A percentile compares a stretch with the other conserved stretches of the same genome.
Conservation (phyloP, 345 rosid species). For the Lagerstroemia speciosa region DNA sequence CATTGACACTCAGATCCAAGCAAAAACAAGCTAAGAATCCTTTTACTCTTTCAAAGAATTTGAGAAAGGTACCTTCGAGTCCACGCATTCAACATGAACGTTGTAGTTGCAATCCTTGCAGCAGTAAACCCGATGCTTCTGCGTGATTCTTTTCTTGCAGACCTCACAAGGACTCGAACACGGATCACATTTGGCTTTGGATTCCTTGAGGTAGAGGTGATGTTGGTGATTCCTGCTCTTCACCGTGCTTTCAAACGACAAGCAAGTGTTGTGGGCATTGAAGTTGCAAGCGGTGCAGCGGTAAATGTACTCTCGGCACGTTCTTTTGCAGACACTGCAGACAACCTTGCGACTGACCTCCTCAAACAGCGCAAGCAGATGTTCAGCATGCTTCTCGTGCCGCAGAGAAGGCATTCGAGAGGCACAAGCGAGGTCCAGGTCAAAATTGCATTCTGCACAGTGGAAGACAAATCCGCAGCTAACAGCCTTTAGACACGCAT, state of each 20-base stretch:
- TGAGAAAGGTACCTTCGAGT: not conserved
- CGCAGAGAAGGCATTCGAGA: not conserved
- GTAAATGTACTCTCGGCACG: slow-evolving; percentile 1
- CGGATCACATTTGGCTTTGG: not conserved
- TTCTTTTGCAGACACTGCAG: slow-evolving; percentile 1
- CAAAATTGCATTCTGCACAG: not conserved
- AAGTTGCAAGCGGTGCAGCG: slow-evolving; percentile 9
- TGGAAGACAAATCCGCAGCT: not conserved
- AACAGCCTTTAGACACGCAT: slow-evolving; percentile 3
- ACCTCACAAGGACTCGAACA: not conserved
- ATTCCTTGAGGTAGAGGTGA: slow-evolving; percentile 6
- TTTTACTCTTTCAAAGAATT: not conserved
- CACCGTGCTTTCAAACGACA: not conserved
- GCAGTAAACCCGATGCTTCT: slow-evolving; percentile 7
- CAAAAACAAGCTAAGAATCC: not conserved
- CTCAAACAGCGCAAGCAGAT: slow-evolving; percentile 4
- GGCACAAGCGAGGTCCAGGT: slow-evolving; percentile 4
- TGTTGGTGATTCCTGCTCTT: slow-evolving; percentile 10
- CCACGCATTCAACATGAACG: slow-evolving; percentile 17
- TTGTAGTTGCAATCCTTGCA: slow-evolving; percentile 13
- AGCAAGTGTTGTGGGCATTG: slow-evolving; percentile 8
- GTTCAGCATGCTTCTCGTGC: not conserved
- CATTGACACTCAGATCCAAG: not conserved
- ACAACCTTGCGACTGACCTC: not conserved
- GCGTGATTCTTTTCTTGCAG: slow-evolving; percentile 8